Conservation (phyloP, 1,284 basidiomycete genomes). For the Ustilago hordei region DNA sequence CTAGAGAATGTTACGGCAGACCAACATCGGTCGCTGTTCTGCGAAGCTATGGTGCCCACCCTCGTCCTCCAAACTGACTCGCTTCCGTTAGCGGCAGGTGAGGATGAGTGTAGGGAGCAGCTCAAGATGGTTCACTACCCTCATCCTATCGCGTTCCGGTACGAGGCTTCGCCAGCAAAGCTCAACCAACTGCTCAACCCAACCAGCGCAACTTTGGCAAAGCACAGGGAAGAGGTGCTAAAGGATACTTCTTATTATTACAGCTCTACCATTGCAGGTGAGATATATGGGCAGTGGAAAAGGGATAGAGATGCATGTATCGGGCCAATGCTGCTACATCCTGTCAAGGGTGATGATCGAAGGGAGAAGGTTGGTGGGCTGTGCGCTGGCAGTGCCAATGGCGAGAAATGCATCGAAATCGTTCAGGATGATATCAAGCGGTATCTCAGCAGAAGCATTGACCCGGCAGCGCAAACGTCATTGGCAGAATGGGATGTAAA, state of each 20-base stretch:
- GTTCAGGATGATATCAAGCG: slow-evolving; percentile 1
- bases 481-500: slow-evolving; percentile 17
- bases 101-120: slow-evolving; percentile 5
- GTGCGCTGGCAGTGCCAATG: background rate
- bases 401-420: background rate
- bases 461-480: background rate
- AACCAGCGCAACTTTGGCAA: slow-evolving; percentile 6
- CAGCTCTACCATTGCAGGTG: slow-evolving; percentile 12
- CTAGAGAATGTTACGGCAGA: slow-evolving; percentile 19
- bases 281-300: slow-evolving; percentile 15
- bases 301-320: slow-evolving; percentile 14
- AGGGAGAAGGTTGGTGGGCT: background rate
- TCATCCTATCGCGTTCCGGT: slow-evolving; percentile 27
- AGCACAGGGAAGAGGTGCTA: slow-evolving; percentile 19
- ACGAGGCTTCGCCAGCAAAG: slow-evolving; percentile 15
- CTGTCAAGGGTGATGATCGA: slow-evolving; percentile 10
- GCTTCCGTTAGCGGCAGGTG: background rate
- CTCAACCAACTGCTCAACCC: slow-evolving; percentile 25
- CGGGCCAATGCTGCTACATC: slow-evolving; percentile 21
- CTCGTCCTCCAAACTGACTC: slow-evolving; percentile 1
- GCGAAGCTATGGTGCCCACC: slow-evolving; percentile 31
- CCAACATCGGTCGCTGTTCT: slow-evolving; percentile 24
- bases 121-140: slow-evolving; percentile 31
- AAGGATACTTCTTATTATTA: slow-evolving; percentile 30
- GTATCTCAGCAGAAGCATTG: background rate